Conservation (phyloP, 495 filamentous ascomycete species). For the Parachaetomium inaequale region DNA sequence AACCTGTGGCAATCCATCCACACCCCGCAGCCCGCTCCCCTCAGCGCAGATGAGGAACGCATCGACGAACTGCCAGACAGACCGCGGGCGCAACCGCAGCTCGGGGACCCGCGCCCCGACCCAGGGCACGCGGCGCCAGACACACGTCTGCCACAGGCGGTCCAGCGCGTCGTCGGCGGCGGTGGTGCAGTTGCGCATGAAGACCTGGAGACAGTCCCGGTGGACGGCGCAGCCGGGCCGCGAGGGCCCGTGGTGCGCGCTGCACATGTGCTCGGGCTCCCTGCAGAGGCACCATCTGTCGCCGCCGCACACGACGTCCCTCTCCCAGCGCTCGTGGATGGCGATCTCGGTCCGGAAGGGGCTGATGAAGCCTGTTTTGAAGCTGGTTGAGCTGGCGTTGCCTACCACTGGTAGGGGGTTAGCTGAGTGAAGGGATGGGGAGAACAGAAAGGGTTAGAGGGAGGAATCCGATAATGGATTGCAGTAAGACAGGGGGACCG, state of each 20-base stretch:
- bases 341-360: neutral
- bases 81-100: neutral
- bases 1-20: neutral
- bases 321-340: neutral
- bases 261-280: neutral
- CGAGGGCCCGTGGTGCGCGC: neutral
- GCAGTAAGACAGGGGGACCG: too few species aligned
- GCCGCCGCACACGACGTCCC: neutral
- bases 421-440: neutral
- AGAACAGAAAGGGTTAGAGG: neutral
- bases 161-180: neutral
- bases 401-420: neutral
- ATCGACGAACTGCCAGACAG: neutral
- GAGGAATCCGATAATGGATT: too few species aligned
- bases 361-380: neutral
- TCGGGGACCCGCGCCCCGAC: neutral
- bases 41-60: neutral
- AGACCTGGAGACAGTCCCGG: neutral
- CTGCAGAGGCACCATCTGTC: neutral
- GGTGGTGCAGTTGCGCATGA: constrained; percentile 4
- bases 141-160: constrained; percentile 2
- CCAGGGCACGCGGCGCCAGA: neutral
- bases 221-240: neutral
- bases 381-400: neutral
- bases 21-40: neutral